phyloP scores from a whole-genome alignment of 331 rosid species.

The Malus hybrid region DNA sequence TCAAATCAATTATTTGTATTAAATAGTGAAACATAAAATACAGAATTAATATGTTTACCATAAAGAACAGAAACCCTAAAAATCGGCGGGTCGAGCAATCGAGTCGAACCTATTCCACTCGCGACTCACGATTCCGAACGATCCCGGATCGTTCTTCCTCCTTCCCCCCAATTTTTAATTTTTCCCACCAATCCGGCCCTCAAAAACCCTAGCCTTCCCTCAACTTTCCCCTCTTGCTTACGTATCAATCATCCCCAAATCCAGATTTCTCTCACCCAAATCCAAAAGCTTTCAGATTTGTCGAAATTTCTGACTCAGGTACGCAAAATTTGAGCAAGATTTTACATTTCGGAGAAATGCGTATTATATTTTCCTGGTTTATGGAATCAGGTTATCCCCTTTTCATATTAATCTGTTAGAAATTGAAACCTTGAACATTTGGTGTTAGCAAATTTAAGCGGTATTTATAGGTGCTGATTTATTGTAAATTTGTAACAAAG shows the following conservation, averaged over 20 bases:
- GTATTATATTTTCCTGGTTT: neutral
- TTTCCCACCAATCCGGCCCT: slow-evolving; percentile 8
- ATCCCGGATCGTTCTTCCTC: slow-evolving; percentile 32
- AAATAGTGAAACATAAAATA: neutral
- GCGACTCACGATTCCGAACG: slow-evolving; percentile 66
- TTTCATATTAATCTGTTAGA: neutral
- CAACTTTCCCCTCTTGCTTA: neutral
- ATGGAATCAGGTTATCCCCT: neutral
- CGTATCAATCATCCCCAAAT: neutral
- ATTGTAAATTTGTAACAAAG: neutral
- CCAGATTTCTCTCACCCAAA: neutral
- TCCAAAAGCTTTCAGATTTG: neutral
- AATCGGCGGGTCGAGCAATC: slow-evolving; percentile 61
- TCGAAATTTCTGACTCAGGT: slow-evolving; percentile 5
- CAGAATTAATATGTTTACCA: neutral
- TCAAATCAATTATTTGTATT: neutral
- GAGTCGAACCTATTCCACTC: slow-evolving; percentile 43
- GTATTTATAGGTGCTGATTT: neutral
- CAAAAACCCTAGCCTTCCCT: neutral
- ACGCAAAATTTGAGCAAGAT: neutral
- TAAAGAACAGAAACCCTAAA: slow-evolving; percentile 18
- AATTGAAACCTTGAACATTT: neutral
- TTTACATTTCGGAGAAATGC: neutral
- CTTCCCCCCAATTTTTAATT: slow-evolving; percentile 5
- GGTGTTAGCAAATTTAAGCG: neutral